Evolutionary conservation across 2,329 filamentous ascomycete species (phyloP), one percentile per base, ranked within the genome.

Genomic region (Lachnellula arida): DNA sequence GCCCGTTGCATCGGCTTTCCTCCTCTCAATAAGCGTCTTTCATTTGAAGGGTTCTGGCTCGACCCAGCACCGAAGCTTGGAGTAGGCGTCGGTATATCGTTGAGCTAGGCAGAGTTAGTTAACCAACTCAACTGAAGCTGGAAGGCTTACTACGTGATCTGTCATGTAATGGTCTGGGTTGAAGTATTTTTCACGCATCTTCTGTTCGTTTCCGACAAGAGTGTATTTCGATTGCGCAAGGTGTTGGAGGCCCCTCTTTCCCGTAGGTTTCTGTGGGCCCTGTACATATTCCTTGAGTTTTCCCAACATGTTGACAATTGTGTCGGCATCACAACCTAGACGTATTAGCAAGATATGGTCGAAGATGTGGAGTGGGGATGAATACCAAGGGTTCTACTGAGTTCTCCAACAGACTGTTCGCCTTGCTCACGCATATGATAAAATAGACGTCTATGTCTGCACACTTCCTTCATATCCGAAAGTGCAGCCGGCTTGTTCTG

Each of bases 381-480:
- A 23, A 34, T 28, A 51, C 49, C 35, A 19, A 39, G 17, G 4
- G 7, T 52, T 37, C 25, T 58, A 54, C 40, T 19, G 14, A 55
- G 22, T 46, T 60, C 43, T 14, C 47, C 42, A 17, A 54, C 44
- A 23, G 59, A 47, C n/a, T 56, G 54, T 47, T 58, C 53, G n/a
- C 50, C 43, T 17, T 50, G 25, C n/a, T 54, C 42, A 11, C 39
- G 50, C 14, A 64, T 35, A 42, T 55, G 59, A 42, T 59, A 56
- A 4, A 65, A 46, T 11, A 56, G 46, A 39, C 63, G 53, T 59
- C 63, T 49, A 39, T 53, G 56, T 28, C 53, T 22, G 39, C 55
- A 58, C 4, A 60, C 11, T 19, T 15, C 19, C n/a, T 50, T 51
- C 37, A 60, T 56, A n/a, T 61, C 48, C 6, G 46, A 14, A 19